Evolutionary conservation across 169 alveolate genomes (phyloP), one percentile per base, ranked within the genome.

Genomic region (Babesia sp.): DNA sequence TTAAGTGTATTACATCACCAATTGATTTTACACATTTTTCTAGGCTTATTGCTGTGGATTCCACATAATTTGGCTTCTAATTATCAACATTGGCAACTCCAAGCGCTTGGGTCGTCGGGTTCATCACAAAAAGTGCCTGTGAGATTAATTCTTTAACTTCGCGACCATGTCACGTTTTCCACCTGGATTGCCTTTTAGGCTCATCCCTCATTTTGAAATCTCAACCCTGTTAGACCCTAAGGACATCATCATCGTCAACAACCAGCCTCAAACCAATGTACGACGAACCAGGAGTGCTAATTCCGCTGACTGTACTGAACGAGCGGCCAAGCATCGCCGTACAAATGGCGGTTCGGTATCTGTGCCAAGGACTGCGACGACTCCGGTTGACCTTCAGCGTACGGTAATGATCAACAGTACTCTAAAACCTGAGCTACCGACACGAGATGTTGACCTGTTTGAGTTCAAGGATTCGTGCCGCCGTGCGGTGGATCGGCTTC

Each of bases 121-220:
- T 8, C 46, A 39, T 39, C 46, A 14, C 14, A 9, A 39, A 20
- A 18, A 18, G 20, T 48, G 20, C 8, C 28, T 48, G 56, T 6
- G 20, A 18, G 28, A 14, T 20, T 6, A 14, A 57, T 57, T 16
- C 31, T 57, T 45, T 7, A 4, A 6, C 2, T 11, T 33, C 36
- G 71, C 20, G 1, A 61, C 20, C 24, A 61, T 61, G 71, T 20
- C 42, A 12, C 57, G 56, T 20, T 3, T 46, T n/a, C 59, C 29
- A 11, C 26, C 59, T 18, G 61, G 61, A 5, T 24, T 29, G 46
- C 44, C 48, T 3, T 64, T 48, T 56, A 2, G n/a, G 74, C 61
- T 33, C 54, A 45, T 64, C 5, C 74, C 74, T 46, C 74, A 64
- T 61, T 31, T 64, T 22, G 51, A 36, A 46, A 50, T 64, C 9